Evolutionary conservation across 2,329 filamentous ascomycete genomes (phyloP).

Genomic region (Geosmithia flava): DNA sequence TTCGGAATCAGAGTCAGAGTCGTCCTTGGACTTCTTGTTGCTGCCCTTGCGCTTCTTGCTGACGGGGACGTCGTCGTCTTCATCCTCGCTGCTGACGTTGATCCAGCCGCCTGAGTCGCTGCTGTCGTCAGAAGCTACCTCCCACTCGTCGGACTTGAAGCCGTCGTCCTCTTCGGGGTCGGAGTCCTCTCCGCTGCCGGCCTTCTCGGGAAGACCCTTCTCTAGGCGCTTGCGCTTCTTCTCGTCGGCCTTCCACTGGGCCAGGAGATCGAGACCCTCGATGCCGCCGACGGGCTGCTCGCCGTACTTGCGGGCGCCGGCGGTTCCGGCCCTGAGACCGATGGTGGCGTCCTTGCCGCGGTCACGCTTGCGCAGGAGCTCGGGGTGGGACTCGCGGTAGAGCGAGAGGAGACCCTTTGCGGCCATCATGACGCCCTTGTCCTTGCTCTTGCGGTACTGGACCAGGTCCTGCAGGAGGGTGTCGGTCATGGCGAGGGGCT

Average conservation of each 20-base stretch:
- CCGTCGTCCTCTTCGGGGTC: constrained; percentile 49
- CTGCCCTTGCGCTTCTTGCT: constrained; percentile 20
- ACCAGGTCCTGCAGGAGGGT: constrained; percentile 93
- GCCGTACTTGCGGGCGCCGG: constrained; percentile 68
- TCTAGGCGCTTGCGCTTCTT: constrained; percentile 59
- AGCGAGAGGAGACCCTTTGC: constrained; percentile 82
- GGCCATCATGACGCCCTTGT: constrained; percentile 99
- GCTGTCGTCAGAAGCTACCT: constrained; percentile 46
- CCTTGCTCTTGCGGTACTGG: constrained; percentile 92
- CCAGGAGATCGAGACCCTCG: constrained; percentile 82
- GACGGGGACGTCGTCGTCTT: constrained; percentile 60
- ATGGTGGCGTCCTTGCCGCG: constrained; percentile 86
- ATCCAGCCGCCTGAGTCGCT: constrained; percentile 84
- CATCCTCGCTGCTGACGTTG: constrained; percentile 75
- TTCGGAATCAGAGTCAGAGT: neutral
- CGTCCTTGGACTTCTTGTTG: neutral
- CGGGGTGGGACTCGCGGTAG: constrained; percentile 82
- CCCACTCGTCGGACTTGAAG: constrained; percentile 45
- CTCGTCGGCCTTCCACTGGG: constrained; percentile 90
- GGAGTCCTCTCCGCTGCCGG: constrained; percentile 39
- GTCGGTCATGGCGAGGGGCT: constrained; percentile 93
- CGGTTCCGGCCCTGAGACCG: constrained; percentile 61
- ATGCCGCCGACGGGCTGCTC: constrained; percentile 72
- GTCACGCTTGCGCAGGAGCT: constrained; percentile 80
- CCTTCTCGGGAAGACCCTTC: constrained; percentile 48